Conservation (phyloP, 192 early-diverging fungal genomes). For the Phlyctochytrium arcticum region DNA sequence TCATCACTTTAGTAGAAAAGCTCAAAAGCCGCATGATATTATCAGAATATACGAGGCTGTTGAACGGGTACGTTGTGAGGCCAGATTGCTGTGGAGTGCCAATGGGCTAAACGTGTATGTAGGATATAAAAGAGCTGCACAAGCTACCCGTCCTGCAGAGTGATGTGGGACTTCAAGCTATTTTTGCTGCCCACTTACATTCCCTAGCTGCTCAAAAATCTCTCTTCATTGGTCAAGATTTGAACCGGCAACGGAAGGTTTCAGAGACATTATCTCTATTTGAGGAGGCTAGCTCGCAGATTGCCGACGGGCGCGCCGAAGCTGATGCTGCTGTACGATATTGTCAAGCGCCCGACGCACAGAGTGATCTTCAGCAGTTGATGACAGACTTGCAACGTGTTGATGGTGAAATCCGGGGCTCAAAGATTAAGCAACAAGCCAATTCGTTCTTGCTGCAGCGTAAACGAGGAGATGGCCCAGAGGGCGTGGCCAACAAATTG, state of each 20-base stretch:
- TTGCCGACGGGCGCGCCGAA: constrained; percentile 47
- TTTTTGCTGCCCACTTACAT: no score
- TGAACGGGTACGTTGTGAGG: no score
- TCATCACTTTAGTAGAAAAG: constrained; percentile 44
- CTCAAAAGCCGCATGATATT: constrained; percentile 51
- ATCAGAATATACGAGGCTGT: constrained; percentile 64
- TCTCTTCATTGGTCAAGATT: no score
- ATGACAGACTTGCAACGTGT: constrained; percentile 26
- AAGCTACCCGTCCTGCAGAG: no score
- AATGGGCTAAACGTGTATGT: no score
- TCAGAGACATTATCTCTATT: constrained; percentile 58
- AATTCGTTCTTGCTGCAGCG: constrained; percentile 10
- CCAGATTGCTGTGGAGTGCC: no score
- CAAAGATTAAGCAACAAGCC: constrained; percentile 13
- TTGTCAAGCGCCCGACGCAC: not conserved
- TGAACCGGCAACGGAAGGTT: no score
- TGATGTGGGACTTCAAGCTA: no score
- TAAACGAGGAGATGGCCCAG: not conserved
- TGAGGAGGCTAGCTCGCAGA: constrained; percentile 49
- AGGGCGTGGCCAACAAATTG: not conserved
- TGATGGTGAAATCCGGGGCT: constrained; percentile 35
- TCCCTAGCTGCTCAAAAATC: no score
- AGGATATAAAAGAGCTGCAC: no score
- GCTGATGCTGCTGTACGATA: constrained; percentile 13
- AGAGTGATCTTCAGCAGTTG: not conserved